Evolutionary conservation across 805 yeast genomes (phyloP), one percentile per base, ranked within the genome.

Genomic region (Kazachstania africana): DNA sequence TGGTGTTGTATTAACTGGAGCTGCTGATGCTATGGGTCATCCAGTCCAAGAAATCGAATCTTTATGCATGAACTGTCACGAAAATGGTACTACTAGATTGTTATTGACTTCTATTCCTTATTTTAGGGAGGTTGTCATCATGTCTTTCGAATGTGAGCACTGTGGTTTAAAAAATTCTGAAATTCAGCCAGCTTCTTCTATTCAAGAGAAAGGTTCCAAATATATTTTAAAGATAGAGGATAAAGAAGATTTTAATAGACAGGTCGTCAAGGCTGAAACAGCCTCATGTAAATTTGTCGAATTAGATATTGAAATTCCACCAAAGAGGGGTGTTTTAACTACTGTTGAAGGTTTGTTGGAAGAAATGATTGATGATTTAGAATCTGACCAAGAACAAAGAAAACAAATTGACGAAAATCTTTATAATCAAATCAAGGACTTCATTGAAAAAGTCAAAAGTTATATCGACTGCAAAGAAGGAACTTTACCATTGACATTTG

Each of bases 21-120:
- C 87, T 16, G 61, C 61, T 4, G 95, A 84, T 53, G 78, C 79
- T 8, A 77, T 75, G 54, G 95, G 95, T 4, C 91, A 84, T 44
- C 94, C 95, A 2, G 94, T 91, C 13, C 96, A 87, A 55, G 97
- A 91, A 55, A 72, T 91, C 40, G 88, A 88, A 52, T 84, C 96
- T 6, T 61, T 91, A 24, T 91, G 99, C 63, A 87, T 91, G 95
- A 83, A 82, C 64, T 91, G 99, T 59, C 81, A 77, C 40, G 63
- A 88, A 43, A 69, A 73, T 35, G 99, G 99, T 36, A 65, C 65
- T 32, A 91, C 98, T 4, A 63, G 93, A 43, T 56, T 91, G 54
- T 64, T 91, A 26, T 63, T 91, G 47, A 91, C 99, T 10, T 67
- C 75, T 32, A 91, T 91, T 46, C 99, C 99, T 13, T 84, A 65